Evolutionary conservation across 2,329 filamentous ascomycete genomes (phyloP), one percentile per base, ranked within the genome.

Genomic region (Colletotrichum sp.): DNA sequence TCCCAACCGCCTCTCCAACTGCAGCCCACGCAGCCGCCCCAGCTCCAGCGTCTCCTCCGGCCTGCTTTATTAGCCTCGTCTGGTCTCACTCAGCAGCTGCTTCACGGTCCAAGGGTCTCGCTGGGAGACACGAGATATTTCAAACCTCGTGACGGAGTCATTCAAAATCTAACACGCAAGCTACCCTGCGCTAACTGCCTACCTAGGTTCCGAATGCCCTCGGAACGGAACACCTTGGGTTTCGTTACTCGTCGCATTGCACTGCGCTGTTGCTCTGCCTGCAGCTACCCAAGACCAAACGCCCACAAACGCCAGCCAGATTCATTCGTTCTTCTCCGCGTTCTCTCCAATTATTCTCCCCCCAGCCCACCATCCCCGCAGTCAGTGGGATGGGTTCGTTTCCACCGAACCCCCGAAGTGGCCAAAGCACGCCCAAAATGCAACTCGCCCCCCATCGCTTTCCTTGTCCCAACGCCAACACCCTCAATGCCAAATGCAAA

Each of bases 401-500:
- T 55, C 32, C 63, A 28, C 72, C 69, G 63, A 75, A 48, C n/a
- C 43, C 69, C 55, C 69, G 73, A 72, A 57, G 61, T 59, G 67
- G 34, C 36, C 34, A 36, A 66, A 65, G 34, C 67, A 52, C 36
- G 43, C 7, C 55, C n/a, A 34, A 57, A 26, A 26, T 52, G 43
- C 43, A 21, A 52, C n/a, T 52, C n/a, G 43, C 28, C 12, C 52
- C 52, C 66, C 30, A 9, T 60, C 32, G 30, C 15, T 43, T 60
- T 21, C 16, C 28, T 39, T 32, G 43, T n/a, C 7, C 43, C 26
- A 36, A 48, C 34, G 39, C 39, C 64, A 30, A 24, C 18, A 28
- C 30, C 10, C 39, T 21, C n/a, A 52, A 52, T 52, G 43, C 43
- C 39, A 48, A 52, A 26, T 39, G 21, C 10, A 43, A 16, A 32